Percentiles rank a stretch among this genome's conserved stretches.
phyloP scores from a whole-genome alignment of 148 eudicot genomes.

The Rhododendron simsii region DNA sequence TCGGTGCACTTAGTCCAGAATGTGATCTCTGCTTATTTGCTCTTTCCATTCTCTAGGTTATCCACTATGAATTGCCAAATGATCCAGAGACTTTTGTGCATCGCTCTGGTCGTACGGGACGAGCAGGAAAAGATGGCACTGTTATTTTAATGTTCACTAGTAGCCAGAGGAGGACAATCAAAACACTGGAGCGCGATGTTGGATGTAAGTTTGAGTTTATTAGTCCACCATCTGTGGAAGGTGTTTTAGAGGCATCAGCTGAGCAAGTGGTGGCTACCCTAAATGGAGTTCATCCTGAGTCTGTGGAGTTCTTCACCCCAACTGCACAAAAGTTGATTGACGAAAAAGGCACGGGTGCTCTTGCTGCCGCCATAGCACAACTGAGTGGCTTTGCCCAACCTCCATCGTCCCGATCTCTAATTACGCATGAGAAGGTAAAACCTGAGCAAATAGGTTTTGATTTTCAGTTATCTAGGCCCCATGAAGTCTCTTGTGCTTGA shows the following conservation, averaged over 20 bases:
- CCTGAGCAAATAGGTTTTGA: neutral
- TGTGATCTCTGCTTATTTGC: neutral
- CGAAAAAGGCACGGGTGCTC: conserved; percentile 68
- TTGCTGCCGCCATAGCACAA: conserved; percentile 97
- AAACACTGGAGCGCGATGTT: conserved; percentile 82
- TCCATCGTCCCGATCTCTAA: conserved; percentile 89
- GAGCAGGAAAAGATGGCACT: conserved; percentile 90
- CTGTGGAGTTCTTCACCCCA: conserved; percentile 77
- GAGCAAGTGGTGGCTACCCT: conserved; percentile 87
- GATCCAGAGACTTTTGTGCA: conserved; percentile 98
- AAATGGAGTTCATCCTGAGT: conserved; percentile 79
- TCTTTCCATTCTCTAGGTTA: conserved; percentile 41
- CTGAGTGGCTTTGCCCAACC: conserved; percentile 94
- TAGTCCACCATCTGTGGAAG: conserved; percentile 68
- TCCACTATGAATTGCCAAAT: conserved; percentile 94
- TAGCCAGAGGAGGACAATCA: conserved; percentile 77
- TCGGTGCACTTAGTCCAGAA: neutral
- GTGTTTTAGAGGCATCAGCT: conserved; percentile 79
- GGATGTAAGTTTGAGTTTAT: conserved; percentile 77
- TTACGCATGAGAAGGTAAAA: conserved; percentile 87
- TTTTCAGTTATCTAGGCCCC: conserved; percentile 1
- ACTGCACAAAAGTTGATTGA: conserved; percentile 81
- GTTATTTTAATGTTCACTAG: conserved; percentile 75
- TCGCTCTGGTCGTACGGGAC: conserved; percentile 97
- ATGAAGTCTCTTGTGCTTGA: neutral